Conservation (phyloP, 1,139 yeast genomes). For the Debaryomycetaceae sp. region DNA sequence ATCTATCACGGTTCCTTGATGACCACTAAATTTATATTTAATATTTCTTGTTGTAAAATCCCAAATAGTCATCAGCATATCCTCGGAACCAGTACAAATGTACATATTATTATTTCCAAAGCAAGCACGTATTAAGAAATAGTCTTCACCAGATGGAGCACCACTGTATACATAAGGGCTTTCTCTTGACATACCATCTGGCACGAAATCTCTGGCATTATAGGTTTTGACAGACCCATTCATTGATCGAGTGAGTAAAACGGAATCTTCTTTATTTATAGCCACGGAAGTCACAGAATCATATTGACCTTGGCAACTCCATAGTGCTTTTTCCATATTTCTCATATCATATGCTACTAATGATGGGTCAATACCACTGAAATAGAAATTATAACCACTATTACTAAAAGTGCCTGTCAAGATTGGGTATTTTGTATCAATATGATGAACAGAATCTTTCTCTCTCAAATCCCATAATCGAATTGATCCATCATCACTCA, state of each 20-base stretch:
- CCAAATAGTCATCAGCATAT: slow-evolving; percentile 59
- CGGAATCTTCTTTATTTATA: slow-evolving; percentile 47
- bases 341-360: slow-evolving; percentile 58
- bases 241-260: slow-evolving; percentile 53
- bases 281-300: slow-evolving; percentile 54
- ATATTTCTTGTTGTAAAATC: slow-evolving; percentile 51
- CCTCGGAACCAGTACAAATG: slow-evolving; percentile 62
- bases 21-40: slow-evolving; percentile 53
- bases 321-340: slow-evolving; percentile 34
- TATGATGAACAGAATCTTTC: slow-evolving; percentile 34
- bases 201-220: slow-evolving; percentile 47
- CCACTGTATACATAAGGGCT: slow-evolving; percentile 54
- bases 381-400: slow-evolving; percentile 43
- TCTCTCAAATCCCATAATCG: slow-evolving; percentile 64
- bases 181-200: slow-evolving; percentile 35
- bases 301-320: slow-evolving; percentile 45
- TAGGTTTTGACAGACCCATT: slow-evolving; percentile 57
- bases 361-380: slow-evolving; percentile 67
- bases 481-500: slow-evolving; percentile 63
- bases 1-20: slow-evolving; percentile 59
- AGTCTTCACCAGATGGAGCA: slow-evolving; percentile 55
- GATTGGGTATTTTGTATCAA: slow-evolving; percentile 54
- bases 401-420: slow-evolving; percentile 46
- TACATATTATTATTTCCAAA: slow-evolving; percentile 36
- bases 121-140: slow-evolving; percentile 46